Percentiles rank a stretch among this genome's conserved stretches.
Conservation (phyloP, 768 basidiomycete species). For the Kondoa malvinella region DNA sequence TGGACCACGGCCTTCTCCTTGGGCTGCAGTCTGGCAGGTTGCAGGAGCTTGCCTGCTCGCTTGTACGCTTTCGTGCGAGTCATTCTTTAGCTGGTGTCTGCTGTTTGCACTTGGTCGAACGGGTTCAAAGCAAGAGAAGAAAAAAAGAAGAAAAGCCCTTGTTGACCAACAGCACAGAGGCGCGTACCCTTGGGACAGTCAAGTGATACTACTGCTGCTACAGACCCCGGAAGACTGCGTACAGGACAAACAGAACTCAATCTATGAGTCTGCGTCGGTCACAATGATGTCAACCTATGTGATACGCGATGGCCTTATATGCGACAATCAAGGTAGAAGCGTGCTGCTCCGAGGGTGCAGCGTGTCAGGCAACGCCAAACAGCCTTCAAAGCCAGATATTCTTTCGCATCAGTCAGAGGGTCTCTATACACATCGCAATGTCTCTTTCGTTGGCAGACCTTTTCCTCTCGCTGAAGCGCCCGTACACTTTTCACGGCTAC, state of each 20-base stretch:
- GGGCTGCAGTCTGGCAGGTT: conserved; percentile 13
- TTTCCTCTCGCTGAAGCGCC: conserved; percentile 72
- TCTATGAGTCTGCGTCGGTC: background rate
- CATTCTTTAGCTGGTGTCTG: background rate
- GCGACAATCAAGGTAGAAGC: background rate
- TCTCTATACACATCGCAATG: conserved; percentile 51
- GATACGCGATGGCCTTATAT: conserved; percentile 2
- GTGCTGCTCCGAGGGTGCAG: conserved; percentile 15
- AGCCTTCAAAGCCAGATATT: conserved; percentile 8
- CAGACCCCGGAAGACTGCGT: no score
- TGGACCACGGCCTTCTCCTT: conserved; percentile 16
- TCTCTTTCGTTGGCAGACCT: conserved; percentile 77
- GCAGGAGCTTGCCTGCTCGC: background rate
- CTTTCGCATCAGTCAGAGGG: conserved; percentile 13
- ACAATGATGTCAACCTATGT: background rate
- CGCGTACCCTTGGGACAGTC: no score
- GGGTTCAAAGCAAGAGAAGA: no score
- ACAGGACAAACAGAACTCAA: no score
- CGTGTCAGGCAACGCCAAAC: conserved; percentile 12
- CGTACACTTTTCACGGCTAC: conserved; percentile 11
- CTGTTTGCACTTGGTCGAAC: no score
- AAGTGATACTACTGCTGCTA: no score
- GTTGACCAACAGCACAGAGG: no score
- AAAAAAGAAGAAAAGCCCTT: no score
- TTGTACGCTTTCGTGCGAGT: conserved; percentile 1